Evolutionary conservation across 2,329 filamentous ascomycete species (phyloP).

Genomic region (Talaromyces sp.): DNA sequence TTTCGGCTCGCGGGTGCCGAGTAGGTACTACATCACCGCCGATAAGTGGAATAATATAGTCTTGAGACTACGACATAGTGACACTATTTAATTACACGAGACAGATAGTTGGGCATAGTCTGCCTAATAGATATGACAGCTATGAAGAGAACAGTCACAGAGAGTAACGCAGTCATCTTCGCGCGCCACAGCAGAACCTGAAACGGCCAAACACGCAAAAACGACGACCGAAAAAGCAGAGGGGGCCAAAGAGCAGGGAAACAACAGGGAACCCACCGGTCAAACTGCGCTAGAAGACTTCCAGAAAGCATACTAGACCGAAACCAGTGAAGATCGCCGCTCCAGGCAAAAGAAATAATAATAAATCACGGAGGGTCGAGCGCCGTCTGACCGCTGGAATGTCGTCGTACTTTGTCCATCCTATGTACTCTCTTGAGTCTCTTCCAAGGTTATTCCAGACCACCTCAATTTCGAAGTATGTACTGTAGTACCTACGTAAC

Average conservation of each 20-base stretch:
- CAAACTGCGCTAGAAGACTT: slow-evolving; percentile 25
- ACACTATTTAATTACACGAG: too few relatives aligned
- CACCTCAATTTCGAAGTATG: too few relatives aligned
- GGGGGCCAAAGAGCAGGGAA: background rate
- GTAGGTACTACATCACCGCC: background rate
- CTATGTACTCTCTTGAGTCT: too few relatives aligned
- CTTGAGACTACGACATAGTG: too few relatives aligned
- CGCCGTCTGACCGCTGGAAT: slow-evolving; percentile 18
- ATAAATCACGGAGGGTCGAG: background rate
- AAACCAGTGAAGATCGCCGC: slow-evolving; percentile 3
- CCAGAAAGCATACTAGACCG: slow-evolving; percentile 11
- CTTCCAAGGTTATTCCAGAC: too few relatives aligned
- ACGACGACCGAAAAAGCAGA: background rate
- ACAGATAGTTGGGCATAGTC: too few relatives aligned
- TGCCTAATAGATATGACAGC: too few relatives aligned
- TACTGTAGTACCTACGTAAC: too few relatives aligned
- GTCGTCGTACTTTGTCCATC: too few relatives aligned
- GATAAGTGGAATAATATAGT: too few relatives aligned
- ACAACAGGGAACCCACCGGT: background rate
- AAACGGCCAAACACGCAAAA: background rate
- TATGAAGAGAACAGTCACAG: too few relatives aligned
- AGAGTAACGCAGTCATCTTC: background rate
- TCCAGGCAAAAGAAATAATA: background rate
- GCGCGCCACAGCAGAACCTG: background rate
- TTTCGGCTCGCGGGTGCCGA: slow-evolving; percentile 9